phyloP scores from a whole-genome alignment of 202 grass and related monocot genomes.

The Setaria viridis region DNA sequence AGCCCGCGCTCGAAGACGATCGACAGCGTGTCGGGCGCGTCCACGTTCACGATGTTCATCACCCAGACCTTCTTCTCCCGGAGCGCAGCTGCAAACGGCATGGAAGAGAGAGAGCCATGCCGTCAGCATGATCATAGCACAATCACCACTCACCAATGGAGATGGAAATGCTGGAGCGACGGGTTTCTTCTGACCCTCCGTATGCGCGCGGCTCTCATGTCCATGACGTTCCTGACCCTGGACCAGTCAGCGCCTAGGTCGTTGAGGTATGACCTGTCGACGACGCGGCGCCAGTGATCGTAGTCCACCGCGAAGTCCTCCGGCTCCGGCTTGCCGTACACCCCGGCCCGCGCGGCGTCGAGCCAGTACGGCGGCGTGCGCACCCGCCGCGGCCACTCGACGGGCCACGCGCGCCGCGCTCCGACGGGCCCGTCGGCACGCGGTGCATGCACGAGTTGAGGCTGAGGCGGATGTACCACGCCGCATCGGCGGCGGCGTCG shows the following conservation, averaged over 20 bases:
- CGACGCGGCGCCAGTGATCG: slow-evolving; percentile 74
- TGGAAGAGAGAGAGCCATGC: background rate
- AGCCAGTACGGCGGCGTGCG: slow-evolving; percentile 76
- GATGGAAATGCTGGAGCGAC: background rate
- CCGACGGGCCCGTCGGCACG: slow-evolving; percentile 50
- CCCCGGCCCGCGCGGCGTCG: slow-evolving; percentile 58
- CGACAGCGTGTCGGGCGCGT: slow-evolving; percentile 81
- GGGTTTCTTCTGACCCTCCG: slow-evolving; percentile 60
- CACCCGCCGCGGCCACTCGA: slow-evolving; percentile 71
- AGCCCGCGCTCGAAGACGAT: slow-evolving; percentile 95
- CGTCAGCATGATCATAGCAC: background rate
- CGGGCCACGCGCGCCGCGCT: slow-evolving; percentile 75
- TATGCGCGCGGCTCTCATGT: slow-evolving; percentile 84
- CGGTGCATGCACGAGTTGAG: slow-evolving; percentile 90
- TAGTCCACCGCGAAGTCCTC: slow-evolving; percentile 78
- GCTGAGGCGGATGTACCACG: slow-evolving; percentile 72
- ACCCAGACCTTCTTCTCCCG: slow-evolving; percentile 85
- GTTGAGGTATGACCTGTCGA: slow-evolving; percentile 72
- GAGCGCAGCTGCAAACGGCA: slow-evolving; percentile 72
- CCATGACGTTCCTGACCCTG: slow-evolving; percentile 96
- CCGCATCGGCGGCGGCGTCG: slow-evolving; percentile 80
- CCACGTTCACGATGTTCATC: slow-evolving; percentile 90
- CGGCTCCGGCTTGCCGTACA: slow-evolving; percentile 74
- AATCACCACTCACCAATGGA: background rate
- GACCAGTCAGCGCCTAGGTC: slow-evolving; percentile 87